Percentiles rank a stretch among this genome's conserved stretches.
These are phyloP conservation scores for Anethum foeniculum DNA, from an alignment of 140 eudicot genomes.

Conservation along the genomic window DNA sequence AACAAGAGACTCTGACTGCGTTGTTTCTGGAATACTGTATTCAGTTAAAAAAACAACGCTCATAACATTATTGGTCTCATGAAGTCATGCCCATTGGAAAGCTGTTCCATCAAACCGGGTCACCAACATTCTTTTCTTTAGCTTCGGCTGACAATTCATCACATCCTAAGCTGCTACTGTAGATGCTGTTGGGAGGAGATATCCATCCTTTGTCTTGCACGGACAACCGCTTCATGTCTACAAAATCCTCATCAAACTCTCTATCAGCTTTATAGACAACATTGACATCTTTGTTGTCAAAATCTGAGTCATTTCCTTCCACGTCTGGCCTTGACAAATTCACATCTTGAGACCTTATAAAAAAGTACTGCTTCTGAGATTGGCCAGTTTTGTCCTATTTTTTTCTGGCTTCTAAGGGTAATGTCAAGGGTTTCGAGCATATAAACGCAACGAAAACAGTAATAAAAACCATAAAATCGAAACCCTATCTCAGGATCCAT, in stretches of 20 bases:
- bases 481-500: too few relatives aligned
- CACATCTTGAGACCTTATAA: constrained; percentile 55
- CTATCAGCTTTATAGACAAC: constrained; percentile 32
- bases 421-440: too few relatives aligned
- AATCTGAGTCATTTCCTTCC: constrained; percentile 37
- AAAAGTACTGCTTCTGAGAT: too few relatives aligned
- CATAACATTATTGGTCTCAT: constrained; percentile 26
- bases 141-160: constrained; percentile 49
- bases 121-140: constrained; percentile 38
- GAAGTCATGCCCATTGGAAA: constrained; percentile 25
- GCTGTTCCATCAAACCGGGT: constrained; percentile 35
- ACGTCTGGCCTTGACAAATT: constrained; percentile 40
- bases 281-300: constrained; percentile 39
- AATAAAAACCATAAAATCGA: too few relatives aligned
- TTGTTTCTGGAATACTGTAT: constrained; percentile 10
- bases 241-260: constrained; percentile 34
- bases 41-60: constrained; percentile 20
- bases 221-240: constrained; percentile 26
- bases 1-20: constrained; percentile 30
- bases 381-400: too few relatives aligned
- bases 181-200: constrained; percentile 82
- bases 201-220: constrained; percentile 83
- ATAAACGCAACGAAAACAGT: too few relatives aligned
- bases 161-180: constrained; percentile 55
- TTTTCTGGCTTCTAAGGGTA: too few relatives aligned